Percentiles rank a stretch among this genome's conserved stretches.
Conservation (phyloP, 768 basidiomycete genomes). For the Mrakia blollopis region DNA sequence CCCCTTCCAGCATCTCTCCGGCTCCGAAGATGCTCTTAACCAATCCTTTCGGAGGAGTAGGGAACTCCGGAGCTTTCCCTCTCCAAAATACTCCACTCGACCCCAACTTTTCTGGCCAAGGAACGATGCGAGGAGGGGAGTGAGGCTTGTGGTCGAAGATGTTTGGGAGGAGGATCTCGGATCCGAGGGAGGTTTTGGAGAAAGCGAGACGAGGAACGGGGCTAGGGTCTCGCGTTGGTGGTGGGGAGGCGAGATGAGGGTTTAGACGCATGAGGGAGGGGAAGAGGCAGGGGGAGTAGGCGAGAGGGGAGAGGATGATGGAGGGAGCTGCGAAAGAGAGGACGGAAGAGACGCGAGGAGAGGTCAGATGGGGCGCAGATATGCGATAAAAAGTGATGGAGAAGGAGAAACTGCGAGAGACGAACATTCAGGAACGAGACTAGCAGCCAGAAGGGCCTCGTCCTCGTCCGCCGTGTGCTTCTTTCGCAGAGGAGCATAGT, state of each 20-base stretch:
- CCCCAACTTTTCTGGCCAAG: not conserved
- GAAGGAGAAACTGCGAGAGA: not conserved
- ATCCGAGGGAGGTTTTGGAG: not conserved
- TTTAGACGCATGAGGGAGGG: not conserved
- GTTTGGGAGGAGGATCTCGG: not conserved
- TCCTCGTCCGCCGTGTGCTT: not conserved
- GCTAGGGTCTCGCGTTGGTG: not conserved
- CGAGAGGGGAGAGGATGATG: not conserved
- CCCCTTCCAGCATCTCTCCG: not conserved
- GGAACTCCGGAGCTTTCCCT: not conserved
- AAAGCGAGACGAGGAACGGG: not conserved
- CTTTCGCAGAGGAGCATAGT: not conserved
- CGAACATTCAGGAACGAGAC: not conserved
- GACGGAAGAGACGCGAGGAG: not conserved
- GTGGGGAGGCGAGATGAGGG: not conserved
- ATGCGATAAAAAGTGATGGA: not conserved
- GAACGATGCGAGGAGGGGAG: not conserved
- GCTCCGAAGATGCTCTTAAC: not conserved
- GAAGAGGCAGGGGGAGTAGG: constrained; percentile 5
- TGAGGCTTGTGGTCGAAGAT: not conserved
- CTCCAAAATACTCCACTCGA: not conserved
- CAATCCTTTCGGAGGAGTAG: not conserved
- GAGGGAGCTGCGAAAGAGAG: not conserved
- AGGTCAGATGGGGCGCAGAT: not conserved
- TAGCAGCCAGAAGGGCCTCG: not conserved